Evolutionary conservation across 306 rosid genomes (phyloP), one percentile per base, ranked within the genome.

Genomic region (Cicer pinnatifidum): DNA sequence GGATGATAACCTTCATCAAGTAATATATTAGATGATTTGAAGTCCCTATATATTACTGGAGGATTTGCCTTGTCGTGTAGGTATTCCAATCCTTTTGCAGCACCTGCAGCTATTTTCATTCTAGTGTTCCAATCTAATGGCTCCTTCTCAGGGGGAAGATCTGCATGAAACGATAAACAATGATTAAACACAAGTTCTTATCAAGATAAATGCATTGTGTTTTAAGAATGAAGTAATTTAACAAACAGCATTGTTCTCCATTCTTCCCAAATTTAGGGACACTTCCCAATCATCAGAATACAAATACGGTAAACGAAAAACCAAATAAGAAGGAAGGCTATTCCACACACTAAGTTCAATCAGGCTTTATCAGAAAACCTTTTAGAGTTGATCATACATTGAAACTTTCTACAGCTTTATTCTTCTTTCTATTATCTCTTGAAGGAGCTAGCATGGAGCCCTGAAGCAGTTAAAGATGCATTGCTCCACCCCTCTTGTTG

Each of bases 21-120:
- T 81, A 92, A 92, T 79, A 92, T 92, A 75, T 92, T 92, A 41
- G 98, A 92, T 57, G 98, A 92, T 75, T 92, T 92, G 86, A 92
- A 92, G 67, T 92, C 98, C 82, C 98, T 84, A 82, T 90, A 92
- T 66, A 92, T 92, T 69, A 92, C 98, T 0, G 98, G 98, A 54
- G 98, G 98, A 82, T 85, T 92, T 80, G 98, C 98, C 80, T 87
- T 85, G 92, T 92, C 98, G 71, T 92, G 98, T 75, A 92, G 84
- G 79, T 87, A 89, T 79, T 92, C 98, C 83, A 92, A 82, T 67
- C 98, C 98, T 79, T 82, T 90, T 51, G 98, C 98, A 7, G 98
- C 98, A 74, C 97, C 98, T 7, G 97, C 88, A 33, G 98, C 98
- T 78, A 92, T 90, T 84, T 86, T 90, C 98, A 92, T 92, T 84